Percentiles rank a stretch among this genome's conserved stretches.
Evolutionary conservation across 768 basidiomycete genomes (phyloP).

Genomic region (Boletus subparvulus): DNA sequence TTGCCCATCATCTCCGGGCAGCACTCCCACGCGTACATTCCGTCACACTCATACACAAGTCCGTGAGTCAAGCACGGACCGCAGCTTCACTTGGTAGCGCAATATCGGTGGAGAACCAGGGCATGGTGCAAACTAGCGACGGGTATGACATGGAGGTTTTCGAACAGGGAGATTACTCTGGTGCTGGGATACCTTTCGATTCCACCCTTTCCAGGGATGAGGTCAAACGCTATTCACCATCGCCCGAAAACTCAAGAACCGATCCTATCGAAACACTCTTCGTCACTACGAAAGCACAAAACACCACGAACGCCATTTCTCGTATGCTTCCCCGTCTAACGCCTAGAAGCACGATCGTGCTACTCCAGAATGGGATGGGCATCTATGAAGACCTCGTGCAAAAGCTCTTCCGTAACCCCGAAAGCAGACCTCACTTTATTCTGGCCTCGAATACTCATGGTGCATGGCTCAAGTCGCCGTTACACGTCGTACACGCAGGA

Average conservation of each 20-base stretch:
- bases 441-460: constrained; percentile 83
- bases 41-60: constrained; percentile 72
- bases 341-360: constrained; percentile 73
- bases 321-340: constrained; percentile 63
- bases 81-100: constrained; percentile 34
- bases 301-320: constrained; percentile 57
- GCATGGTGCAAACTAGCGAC: constrained; percentile 39
- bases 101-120: constrained; percentile 52
- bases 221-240: constrained; percentile 16
- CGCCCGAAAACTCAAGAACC: constrained; percentile 15
- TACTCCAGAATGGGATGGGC: constrained; percentile 94
- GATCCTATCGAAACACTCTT: constrained; percentile 71
- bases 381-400: constrained; percentile 75
- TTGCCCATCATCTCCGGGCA: constrained; percentile 77
- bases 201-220: constrained; percentile 3
- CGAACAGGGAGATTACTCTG: constrained; percentile 26
- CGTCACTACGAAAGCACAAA: constrained; percentile 77
- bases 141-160: constrained; percentile 56
- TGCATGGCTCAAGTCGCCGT: constrained; percentile 44
- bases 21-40: constrained; percentile 50
- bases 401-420: constrained; percentile 69
- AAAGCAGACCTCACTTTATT: constrained; percentile 80
- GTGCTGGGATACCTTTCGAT: constrained; percentile 20
- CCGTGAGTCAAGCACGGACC: constrained; percentile 35
- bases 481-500: constrained; percentile 57